Evolutionary conservation across 2,329 filamentous ascomycete genomes (phyloP).

Genomic region (Cercospora canescens): DNA sequence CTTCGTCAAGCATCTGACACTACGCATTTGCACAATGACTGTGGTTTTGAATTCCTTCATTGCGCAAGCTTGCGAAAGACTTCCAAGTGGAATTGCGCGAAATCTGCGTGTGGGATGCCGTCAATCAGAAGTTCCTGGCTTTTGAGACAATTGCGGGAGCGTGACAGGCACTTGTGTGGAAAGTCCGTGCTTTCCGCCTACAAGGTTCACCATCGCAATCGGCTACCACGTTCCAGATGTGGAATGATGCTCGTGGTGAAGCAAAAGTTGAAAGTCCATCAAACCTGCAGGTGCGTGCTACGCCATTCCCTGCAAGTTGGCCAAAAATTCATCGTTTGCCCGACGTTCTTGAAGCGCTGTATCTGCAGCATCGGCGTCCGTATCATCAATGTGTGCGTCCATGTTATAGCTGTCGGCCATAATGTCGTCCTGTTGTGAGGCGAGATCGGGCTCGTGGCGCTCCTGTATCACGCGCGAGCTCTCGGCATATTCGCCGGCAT

Average conservation of each 20-base stretch:
- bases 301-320: slow-evolving; percentile 7
- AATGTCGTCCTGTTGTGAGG: slow-evolving; percentile 5
- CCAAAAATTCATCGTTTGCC: slow-evolving; percentile 9
- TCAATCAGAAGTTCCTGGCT: too few relatives aligned
- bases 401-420: slow-evolving; percentile 6
- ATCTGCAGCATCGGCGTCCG: not conserved
- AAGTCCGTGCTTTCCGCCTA: too few relatives aligned
- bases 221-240: not conserved
- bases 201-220: not conserved
- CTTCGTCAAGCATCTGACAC: too few relatives aligned
- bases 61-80: too few relatives aligned
- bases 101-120: too few relatives aligned
- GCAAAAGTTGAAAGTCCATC: not conserved
- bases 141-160: too few relatives aligned
- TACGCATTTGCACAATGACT: too few relatives aligned
- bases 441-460: not conserved
- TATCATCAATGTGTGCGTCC: not conserved
- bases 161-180: too few relatives aligned
- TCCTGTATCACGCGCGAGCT: slow-evolving; percentile 4
- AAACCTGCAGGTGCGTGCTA: not conserved
- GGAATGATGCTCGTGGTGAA: not conserved
- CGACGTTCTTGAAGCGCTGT: slow-evolving; percentile 1
- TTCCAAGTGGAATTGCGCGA: too few relatives aligned
- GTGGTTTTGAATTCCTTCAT: too few relatives aligned
- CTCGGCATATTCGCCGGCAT: slow-evolving; percentile 9